phyloP scores from a whole-genome alignment of 768 basidiomycete genomes.

The Gloeopeniophorella convolvens region DNA sequence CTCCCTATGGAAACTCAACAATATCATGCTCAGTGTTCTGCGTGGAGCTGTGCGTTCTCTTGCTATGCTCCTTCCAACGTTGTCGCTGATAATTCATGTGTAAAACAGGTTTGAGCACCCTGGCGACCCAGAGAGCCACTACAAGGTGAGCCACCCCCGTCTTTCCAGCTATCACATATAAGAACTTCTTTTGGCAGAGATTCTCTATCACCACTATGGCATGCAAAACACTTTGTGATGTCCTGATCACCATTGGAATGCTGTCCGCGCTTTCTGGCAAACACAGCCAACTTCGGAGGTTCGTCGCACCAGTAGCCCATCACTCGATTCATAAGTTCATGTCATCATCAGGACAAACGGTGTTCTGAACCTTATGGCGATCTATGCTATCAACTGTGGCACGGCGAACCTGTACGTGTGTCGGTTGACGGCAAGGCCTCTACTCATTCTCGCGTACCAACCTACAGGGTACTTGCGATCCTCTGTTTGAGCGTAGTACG shows the following conservation, averaged over 20 bases:
- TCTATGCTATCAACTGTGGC: slow-evolving; percentile 2
- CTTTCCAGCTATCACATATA: background rate
- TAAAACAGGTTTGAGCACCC: background rate
- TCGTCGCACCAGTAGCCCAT: no score
- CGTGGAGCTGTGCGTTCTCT: background rate
- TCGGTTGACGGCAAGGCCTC: background rate
- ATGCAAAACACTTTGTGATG: background rate
- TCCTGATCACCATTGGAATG: slow-evolving; percentile 3
- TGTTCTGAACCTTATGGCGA: background rate
- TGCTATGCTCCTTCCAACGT: background rate
- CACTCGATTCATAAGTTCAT: background rate
- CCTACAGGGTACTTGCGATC: background rate
- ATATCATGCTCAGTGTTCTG: background rate
- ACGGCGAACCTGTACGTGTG: background rate
- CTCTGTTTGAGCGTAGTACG: background rate
- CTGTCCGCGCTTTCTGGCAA: background rate
- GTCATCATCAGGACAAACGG: background rate
- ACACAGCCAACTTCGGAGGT: background rate
- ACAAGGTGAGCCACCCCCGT: background rate
- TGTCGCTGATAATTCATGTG: background rate
- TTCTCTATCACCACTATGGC: background rate
- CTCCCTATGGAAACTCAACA: no score
- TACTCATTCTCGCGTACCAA: background rate
- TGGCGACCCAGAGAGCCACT: background rate
- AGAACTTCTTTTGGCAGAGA: background rate